phyloP scores from a whole-genome alignment of 768 basidiomycete species.

The Galerina sulciceps region DNA sequence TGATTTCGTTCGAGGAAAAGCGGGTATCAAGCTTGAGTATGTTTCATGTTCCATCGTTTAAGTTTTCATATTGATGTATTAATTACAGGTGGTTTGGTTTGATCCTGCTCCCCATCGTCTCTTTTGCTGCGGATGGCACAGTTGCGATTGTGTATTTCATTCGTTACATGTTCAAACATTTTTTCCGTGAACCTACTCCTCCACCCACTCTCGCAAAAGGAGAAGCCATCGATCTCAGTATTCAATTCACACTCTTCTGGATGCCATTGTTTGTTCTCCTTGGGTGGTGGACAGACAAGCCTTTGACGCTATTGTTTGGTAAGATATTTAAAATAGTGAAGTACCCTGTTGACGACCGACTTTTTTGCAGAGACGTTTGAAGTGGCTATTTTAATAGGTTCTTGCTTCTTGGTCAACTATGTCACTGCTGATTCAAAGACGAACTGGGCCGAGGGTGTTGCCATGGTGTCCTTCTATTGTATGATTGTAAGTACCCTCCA shows the following conservation, averaged over 20 bases:
- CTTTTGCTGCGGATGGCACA: conserved; percentile 73
- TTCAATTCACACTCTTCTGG: conserved; percentile 82
- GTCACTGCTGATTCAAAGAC: conserved; percentile 81
- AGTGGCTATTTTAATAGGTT: conserved; percentile 63
- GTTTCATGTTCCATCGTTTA: conserved; percentile 13
- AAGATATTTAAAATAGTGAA: conserved; percentile 18
- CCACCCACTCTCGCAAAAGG: conserved; percentile 67
- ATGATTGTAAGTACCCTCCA: conserved; percentile 53
- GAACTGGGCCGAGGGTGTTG: conserved; percentile 76
- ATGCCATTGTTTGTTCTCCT: conserved; percentile 73
- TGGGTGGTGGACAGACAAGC: conserved; percentile 68
- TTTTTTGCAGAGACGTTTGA: conserved; percentile 63
- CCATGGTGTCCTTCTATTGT: conserved; percentile 68
- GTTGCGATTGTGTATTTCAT: conserved; percentile 64
- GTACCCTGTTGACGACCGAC: background rate
- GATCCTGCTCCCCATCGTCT: conserved; percentile 71
- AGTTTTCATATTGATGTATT: background rate
- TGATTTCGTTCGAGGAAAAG: conserved; percentile 49
- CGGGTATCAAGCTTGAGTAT: conserved; percentile 57
- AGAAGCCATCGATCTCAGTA: conserved; percentile 75
- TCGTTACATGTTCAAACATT: conserved; percentile 43
- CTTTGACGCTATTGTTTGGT: conserved; percentile 74
- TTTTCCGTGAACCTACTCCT: conserved; percentile 42
- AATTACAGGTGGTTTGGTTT: conserved; percentile 69
- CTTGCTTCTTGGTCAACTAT: conserved; percentile 80